Evolutionary conservation across 805 yeast species (phyloP).

Genomic region (Zygotorulaspora danielsina): DNA sequence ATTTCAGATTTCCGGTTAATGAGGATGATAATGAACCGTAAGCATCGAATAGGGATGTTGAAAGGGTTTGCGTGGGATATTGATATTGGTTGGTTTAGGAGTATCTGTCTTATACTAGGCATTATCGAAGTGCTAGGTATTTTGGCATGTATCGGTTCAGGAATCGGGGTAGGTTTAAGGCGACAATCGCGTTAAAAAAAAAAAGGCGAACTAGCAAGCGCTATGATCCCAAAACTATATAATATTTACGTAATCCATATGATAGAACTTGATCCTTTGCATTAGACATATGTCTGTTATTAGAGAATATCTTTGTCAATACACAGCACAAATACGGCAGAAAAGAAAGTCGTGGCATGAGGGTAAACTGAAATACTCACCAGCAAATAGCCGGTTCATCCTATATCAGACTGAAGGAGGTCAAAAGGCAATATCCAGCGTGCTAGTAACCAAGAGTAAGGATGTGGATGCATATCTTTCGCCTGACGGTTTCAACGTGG

Average conservation of each 20-base stretch:
- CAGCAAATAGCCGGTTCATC: slow-evolving; percentile 22
- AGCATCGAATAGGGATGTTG: slow-evolving; percentile 25
- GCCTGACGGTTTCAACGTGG: slow-evolving; percentile 21
- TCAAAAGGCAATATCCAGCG: slow-evolving; percentile 20
- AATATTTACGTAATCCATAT: no score
- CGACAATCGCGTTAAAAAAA: neutral
- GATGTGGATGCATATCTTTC: slow-evolving; percentile 22
- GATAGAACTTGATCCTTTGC: no score
- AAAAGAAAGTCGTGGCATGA: slow-evolving; percentile 37
- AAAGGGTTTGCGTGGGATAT: slow-evolving; percentile 34
- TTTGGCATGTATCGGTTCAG: slow-evolving; percentile 44
- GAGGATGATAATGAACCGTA: slow-evolving; percentile 25
- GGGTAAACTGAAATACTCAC: slow-evolving; percentile 28
- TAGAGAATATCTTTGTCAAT: slow-evolving; percentile 31
- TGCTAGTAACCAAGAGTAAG: slow-evolving; percentile 24
- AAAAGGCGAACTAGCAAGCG: no score
- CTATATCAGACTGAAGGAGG: slow-evolving; percentile 26
- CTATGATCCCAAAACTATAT: no score
- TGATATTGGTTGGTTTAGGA: slow-evolving; percentile 28
- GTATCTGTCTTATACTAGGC: slow-evolving; percentile 35
- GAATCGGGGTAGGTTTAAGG: slow-evolving; percentile 43
- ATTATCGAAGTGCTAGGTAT: slow-evolving; percentile 24
- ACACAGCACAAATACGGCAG: slow-evolving; percentile 31
- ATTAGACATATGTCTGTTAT: neutral
- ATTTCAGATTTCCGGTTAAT: slow-evolving; percentile 25